Evolutionary conservation across 1,284 basidiomycete genomes (phyloP).

Genomic region (Bjerkandera adusta): DNA sequence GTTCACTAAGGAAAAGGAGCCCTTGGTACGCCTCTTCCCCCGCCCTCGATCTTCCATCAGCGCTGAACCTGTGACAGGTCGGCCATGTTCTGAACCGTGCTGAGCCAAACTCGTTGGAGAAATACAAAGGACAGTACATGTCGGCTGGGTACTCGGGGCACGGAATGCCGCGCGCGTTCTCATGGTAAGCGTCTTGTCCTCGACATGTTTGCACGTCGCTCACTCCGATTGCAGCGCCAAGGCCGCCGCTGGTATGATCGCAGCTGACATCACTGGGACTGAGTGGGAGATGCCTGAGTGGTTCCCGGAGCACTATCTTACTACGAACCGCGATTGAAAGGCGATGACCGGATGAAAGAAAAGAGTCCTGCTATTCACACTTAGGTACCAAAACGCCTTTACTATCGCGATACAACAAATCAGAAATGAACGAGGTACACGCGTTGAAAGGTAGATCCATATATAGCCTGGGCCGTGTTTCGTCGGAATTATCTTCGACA

Average conservation of each 20-base stretch:
- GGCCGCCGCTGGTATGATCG: slow-evolving; percentile 62
- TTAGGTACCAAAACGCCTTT: no score
- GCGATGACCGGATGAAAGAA: no score
- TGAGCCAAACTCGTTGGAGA: slow-evolving; percentile 12
- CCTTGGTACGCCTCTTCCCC: slow-evolving; percentile 52
- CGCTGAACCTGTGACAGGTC: slow-evolving; percentile 42
- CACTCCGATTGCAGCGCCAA: slow-evolving; percentile 69
- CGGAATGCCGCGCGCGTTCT: slow-evolving; percentile 77
- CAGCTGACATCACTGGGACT: slow-evolving; percentile 46
- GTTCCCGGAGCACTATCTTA: slow-evolving; percentile 65
- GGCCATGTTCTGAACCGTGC: slow-evolving; percentile 51
- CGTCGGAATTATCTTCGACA: no score
- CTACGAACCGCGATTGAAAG: no score
- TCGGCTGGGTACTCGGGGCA: slow-evolving; percentile 77
- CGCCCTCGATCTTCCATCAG: no score
- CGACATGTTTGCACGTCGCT: neutral
- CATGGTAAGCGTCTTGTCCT: slow-evolving; percentile 69
- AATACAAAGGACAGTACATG: slow-evolving; percentile 63
- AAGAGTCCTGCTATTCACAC: no score
- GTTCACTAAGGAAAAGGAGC: slow-evolving; percentile 61
- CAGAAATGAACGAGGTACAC: no score
- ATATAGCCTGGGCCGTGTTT: no score
- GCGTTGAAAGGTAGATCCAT: no score
- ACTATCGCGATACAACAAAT: no score
- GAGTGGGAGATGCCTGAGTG: slow-evolving; percentile 56